Evolutionary conservation across 306 rosid species (phyloP), one percentile per base, ranked within the genome.

Genomic region (Citrullus amarus): DNA sequence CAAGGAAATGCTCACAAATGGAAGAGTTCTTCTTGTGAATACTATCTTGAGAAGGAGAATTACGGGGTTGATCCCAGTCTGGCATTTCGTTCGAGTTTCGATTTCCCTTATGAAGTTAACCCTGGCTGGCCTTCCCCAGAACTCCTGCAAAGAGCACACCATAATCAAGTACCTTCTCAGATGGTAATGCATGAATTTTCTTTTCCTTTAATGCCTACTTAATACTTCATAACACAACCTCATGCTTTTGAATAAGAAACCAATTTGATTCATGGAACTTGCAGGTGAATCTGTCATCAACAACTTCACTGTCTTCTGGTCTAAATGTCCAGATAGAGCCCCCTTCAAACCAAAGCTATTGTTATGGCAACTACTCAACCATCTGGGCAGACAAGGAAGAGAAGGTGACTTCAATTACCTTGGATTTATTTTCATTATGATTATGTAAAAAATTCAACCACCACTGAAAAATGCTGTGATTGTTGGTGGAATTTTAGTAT

Each of bases 301-400:
- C 77, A 73, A 73, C 77, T 51, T 73, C 88, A 57, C 80, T 90
- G 55, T 81, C 88, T 78, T 69, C 86, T 66, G 78, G 81, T 69
- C 77, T 84, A 46, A 85, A 78, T 82, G 86, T 65, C 82, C 80
- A 85, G 62, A 79, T 78, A 82, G 98, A 95, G 98, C 98, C 93
- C 98, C 98, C 98, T 95, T 95, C 97, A 95, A 95, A 95, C 98
- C 98, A 95, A 95, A 95, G 84, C 80, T 84, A 44, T 54, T 65
- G 81, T 66, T 76, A 51, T 73, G 44, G 83, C 83, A 88, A 80
- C 70, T 79, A 57, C 57, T 67, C 76, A 75, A 79, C 84, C 28
- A 46, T 72, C 72, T 81, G 80, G 81, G 86, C 85, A 25, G 82
- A 84, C 39, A 83, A 73, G 77, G 60, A 79, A 62, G 92, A 91